Percentiles rank a stretch among this genome's conserved stretches.
Evolutionary conservation across 768 basidiomycete species (phyloP).

Genomic region (Obba rivulosa): DNA sequence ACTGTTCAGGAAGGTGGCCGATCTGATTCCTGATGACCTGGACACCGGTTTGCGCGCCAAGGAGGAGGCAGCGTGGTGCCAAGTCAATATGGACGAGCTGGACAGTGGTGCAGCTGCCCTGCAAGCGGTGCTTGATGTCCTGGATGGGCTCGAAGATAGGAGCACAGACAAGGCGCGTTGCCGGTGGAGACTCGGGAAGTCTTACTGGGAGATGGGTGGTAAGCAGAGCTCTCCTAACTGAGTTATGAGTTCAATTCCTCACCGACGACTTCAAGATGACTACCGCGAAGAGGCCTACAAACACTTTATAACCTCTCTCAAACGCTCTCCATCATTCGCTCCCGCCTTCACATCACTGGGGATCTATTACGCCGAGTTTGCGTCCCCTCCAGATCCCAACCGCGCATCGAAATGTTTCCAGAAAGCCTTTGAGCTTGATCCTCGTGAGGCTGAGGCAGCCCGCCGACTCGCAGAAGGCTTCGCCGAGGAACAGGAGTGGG

Average conservation of each 20-base stretch:
- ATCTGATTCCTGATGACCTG: conserved; percentile 39
- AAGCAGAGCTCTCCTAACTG: conserved; percentile 17
- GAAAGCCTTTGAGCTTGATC: conserved; percentile 95
- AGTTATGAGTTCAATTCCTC: background rate
- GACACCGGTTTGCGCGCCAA: conserved; percentile 53
- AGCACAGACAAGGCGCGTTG: conserved; percentile 68
- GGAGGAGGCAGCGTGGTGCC: conserved; percentile 88
- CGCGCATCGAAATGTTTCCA: conserved; percentile 95
- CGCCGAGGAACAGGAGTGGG: conserved; percentile 92
- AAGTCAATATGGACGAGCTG: conserved; percentile 44
- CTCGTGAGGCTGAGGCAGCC: conserved; percentile 83
- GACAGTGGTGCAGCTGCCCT: conserved; percentile 45
- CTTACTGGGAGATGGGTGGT: conserved; percentile 72
- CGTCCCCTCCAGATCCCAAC: conserved; percentile 69
- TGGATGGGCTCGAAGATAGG: conserved; percentile 42
- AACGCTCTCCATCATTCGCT: conserved; percentile 69
- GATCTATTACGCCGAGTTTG: conserved; percentile 73
- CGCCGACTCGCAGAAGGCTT: conserved; percentile 81
- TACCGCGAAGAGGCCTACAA: conserved; percentile 65
- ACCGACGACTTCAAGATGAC: conserved; percentile 28
- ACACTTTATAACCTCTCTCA: conserved; percentile 74
- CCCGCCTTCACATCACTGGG: conserved; percentile 94
- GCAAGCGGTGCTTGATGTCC: conserved; percentile 37
- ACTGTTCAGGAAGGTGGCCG: conserved; percentile 55
- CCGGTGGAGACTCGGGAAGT: conserved; percentile 80